These are phyloP conservation scores for Chaetomium fimeti DNA, from an alignment of 495 filamentous ascomycete genomes.

Conservation along the genomic window DNA sequence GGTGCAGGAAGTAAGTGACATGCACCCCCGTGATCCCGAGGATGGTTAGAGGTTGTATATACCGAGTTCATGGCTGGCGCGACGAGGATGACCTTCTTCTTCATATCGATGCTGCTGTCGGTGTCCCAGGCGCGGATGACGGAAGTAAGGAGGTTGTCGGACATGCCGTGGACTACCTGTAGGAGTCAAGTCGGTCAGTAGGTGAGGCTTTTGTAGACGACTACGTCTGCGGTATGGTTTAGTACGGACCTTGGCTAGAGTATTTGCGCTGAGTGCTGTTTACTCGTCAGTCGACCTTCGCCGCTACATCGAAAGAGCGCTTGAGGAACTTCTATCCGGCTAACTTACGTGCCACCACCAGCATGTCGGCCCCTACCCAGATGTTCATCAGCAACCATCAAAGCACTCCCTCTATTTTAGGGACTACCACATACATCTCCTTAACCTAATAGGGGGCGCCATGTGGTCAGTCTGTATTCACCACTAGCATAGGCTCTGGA, in stretches of 20 bases:
- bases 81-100: constrained; percentile 59
- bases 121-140: constrained; percentile 90
- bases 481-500: background rate
- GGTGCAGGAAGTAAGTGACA: background rate
- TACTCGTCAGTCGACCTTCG: background rate
- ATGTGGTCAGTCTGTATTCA: background rate
- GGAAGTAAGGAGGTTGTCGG: constrained; percentile 51
- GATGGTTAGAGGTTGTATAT: background rate
- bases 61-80: constrained; percentile 48
- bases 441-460: constrained; percentile 13
- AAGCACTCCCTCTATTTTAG: background rate
- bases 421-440: constrained; percentile 29
- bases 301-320: background rate
- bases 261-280: constrained; percentile 60
- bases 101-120: constrained; percentile 56
- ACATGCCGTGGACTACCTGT: constrained; percentile 34
- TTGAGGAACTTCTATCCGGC: background rate
- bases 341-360: constrained; percentile 74
- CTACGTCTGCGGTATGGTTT: background rate
- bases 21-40: too few species aligned
- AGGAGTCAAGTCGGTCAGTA: background rate
- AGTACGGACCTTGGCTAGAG: constrained; percentile 66
- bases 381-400: background rate
- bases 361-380: constrained; percentile 61
- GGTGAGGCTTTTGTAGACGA: background rate